Conservation (phyloP, 1,284 basidiomycete genomes). For the Trametes versicolor region DNA sequence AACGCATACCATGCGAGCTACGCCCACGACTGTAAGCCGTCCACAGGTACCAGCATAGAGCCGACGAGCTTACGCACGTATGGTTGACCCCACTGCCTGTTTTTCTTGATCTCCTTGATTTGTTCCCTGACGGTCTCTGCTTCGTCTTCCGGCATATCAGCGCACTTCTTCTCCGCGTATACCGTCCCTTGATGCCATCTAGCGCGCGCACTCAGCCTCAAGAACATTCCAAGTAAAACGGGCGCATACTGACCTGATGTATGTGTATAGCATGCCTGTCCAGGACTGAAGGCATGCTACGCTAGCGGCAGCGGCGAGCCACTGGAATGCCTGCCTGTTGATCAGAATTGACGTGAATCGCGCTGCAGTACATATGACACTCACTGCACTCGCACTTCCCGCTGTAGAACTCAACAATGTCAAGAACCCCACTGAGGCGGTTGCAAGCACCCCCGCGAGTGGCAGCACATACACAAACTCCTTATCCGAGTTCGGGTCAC, state of each 20-base stretch:
- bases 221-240: no score
- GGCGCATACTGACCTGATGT: slow-evolving; percentile 37
- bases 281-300: slow-evolving; percentile 45
- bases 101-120: slow-evolving; percentile 38
- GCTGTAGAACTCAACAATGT: slow-evolving; percentile 36
- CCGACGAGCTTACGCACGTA: slow-evolving; percentile 33
- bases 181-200: slow-evolving; percentile 44
- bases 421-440: slow-evolving; percentile 39
- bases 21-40: not conserved
- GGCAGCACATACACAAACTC: slow-evolving; percentile 38
- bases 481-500: slow-evolving; percentile 6
- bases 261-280: slow-evolving; percentile 44
- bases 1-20: slow-evolving; percentile 45
- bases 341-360: not conserved
- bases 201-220: no score
- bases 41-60: no score
- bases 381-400: slow-evolving; percentile 29
- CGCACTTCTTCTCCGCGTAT: slow-evolving; percentile 38
- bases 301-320: slow-evolving; percentile 41
- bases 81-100: slow-evolving; percentile 41
- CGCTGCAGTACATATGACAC: not conserved
- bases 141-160: slow-evolving; percentile 9
- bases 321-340: slow-evolving; percentile 36
- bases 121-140: slow-evolving; percentile 28
- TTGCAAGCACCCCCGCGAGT: slow-evolving; percentile 39